Evolutionary conservation across 768 basidiomycete genomes (phyloP), one percentile per base, ranked within the genome.

Genomic region (Pulveroboletus sp.): DNA sequence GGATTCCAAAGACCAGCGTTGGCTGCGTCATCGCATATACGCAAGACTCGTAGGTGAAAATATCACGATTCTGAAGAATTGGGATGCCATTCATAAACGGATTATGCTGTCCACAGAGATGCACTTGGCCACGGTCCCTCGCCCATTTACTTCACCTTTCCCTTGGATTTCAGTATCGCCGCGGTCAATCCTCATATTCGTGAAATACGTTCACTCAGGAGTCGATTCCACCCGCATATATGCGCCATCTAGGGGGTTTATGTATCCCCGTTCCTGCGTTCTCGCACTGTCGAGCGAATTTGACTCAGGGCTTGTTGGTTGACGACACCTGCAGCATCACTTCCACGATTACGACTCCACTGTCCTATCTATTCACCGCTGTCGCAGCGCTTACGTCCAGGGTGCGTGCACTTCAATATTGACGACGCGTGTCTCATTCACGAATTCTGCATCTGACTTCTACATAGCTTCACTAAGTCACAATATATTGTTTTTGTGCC

Each of bases 141-240:
- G 37, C 24, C 21, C 19, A 29, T 29, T 47, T 17, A 16, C 29
- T 13, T 45, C 39, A 29, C 21, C 29, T 12, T 43, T 50, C 27
- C 37, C 34, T 14, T 10, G 16, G 44, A 33, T 7, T 33, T 43
- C 42, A 38, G 14, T 23, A 5, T 9, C 37, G 8, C n/a, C n/a
- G 27, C 24, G 20, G 19, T 31, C 33, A 7, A 27, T 47, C 29
- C 37, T 60, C 20, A 42, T 42, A 49, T 38, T 47, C 37, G 34
- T 25, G 23, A 34, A 32, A 27, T 25, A 36, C 32, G 23, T 13
- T 40, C 38, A 51, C 21, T 39, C 20, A 33, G 40, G 29, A 35
- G 27, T 27, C 23, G 32, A 41, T 24, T 47, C 37, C 21, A 40
- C 19, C 7, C 16, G 19, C 58, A 38, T 50, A 40, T n/a, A 37